These are phyloP conservation scores for Macrolepiota fuliginosa DNA, from an alignment of 768 basidiomycete genomes.

Conservation along the genomic window DNA sequence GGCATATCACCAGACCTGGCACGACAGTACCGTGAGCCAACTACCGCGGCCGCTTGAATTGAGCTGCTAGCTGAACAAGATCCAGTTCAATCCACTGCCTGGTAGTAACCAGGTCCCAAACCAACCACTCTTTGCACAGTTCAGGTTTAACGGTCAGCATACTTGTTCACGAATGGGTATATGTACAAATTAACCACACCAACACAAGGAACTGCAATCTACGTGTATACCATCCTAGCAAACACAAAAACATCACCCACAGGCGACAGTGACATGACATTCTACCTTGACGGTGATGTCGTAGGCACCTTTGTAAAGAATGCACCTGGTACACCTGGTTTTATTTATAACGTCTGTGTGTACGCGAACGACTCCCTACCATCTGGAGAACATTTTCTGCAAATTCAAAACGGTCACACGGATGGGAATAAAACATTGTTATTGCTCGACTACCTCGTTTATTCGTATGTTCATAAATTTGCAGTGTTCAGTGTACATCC, in stretches of 20 bases:
- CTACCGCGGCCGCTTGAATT: not conserved
- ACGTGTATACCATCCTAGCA: conserved; percentile 38
- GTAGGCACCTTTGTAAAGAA: conserved; percentile 26
- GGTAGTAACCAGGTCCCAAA: conserved; percentile 7
- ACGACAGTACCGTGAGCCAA: conserved; percentile 24
- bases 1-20: conserved; percentile 29
- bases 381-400: conserved; percentile 27
- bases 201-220: conserved; percentile 26
- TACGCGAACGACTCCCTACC: conserved; percentile 28
- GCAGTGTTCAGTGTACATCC: not conserved
- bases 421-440: conserved; percentile 26
- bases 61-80: not conserved
- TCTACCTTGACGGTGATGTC: conserved; percentile 31
- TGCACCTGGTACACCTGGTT: conserved; percentile 19
- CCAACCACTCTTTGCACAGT: not conserved
- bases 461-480: conserved; percentile 25
- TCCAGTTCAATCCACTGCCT: not conserved
- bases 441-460: conserved; percentile 38
- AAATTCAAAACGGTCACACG: conserved; percentile 30
- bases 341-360: conserved; percentile 33
- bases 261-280: conserved; percentile 33
- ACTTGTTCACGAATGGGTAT: not conserved
- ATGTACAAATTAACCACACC: not conserved
- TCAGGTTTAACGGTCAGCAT: not conserved
- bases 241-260: conserved; percentile 20